Evolutionary conservation across 225 moss, liverwort and hornwort species (phyloP).

Genomic region (Physcomitrellopsis africana): DNA sequence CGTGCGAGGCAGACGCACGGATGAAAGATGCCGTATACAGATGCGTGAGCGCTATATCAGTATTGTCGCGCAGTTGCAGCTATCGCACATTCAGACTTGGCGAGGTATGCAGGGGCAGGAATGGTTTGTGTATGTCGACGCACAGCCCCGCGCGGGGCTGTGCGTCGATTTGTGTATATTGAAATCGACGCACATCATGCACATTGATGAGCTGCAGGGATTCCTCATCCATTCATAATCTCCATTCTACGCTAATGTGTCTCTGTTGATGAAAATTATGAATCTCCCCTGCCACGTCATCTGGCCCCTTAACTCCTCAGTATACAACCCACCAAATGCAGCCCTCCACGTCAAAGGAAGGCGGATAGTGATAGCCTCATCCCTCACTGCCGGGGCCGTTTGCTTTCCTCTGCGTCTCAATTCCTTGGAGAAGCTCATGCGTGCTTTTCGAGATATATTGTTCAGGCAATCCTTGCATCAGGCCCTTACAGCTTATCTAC

Average conservation of each 20-base stretch:
- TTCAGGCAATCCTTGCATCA: conserved; percentile 22
- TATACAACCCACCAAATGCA: not conserved
- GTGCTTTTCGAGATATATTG: not conserved
- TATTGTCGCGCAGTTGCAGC: conserved; percentile 92
- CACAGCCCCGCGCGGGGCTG: no score
- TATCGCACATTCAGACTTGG: conserved; percentile 85
- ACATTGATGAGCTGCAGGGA: no score
- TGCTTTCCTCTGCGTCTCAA: not conserved
- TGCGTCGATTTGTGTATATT: no score
- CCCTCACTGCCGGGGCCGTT: not conserved
- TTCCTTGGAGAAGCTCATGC: not conserved
- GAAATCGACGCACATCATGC: no score
- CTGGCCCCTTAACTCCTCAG: conserved; percentile 23
- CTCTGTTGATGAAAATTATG: no score
- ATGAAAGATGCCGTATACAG: conserved; percentile 96
- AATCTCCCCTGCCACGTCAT: conserved; percentile 15
- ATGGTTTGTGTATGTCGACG: no score
- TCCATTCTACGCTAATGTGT: no score
- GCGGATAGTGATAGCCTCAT: conserved; percentile 27
- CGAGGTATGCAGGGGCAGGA: conserved; percentile 75
- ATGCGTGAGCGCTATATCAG: conserved; percentile 94
- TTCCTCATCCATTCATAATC: no score
- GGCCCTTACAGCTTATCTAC: not conserved
- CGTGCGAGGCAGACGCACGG: conserved; percentile 90
- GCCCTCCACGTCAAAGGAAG: conserved; percentile 12